Base-by-base conservation (phyloP, 768 basidiomycete genomes). In the Lactarius sanguifluus region DNA sequence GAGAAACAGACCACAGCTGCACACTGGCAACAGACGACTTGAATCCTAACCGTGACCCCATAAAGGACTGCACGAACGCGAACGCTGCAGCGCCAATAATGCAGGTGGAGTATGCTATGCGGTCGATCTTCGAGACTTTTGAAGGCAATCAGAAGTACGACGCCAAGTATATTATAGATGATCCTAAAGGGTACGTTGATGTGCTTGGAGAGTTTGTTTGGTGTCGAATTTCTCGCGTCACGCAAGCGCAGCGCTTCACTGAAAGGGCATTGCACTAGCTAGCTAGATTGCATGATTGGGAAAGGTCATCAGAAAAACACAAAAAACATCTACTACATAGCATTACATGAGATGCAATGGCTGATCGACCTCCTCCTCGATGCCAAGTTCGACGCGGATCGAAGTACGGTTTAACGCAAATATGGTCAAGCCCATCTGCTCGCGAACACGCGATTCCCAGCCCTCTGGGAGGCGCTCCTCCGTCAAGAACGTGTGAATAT, bases 401-500 rank as follows among this genome's bases (percentile, higher is more conserved):
- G 72, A 73, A 1, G 75, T 76, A 30, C 13, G 64, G 71, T 91
- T 89, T 77, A 90, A 84, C 12, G 74, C 72, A 15, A 76, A 56
- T 8, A 92, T 75, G 0, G 90, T 90, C 40, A 91, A 74, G 0
- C 91, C 90, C 62, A 80, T 77, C 0, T 76, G 82, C 40, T 80
- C 76, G n/a, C 81, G 79, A 36, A 85, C 74, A 16, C 82, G 77
- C 0, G 90, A 81, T 72, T 91, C 89, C 88, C 89, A 92, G n/a
- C 85, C 85, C 0, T 87, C 81, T 0, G 87, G 86, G 38, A 93
- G 72, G 18, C 89, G 83, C 69, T 93, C 91, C 55, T 93, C 88
- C 10, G 79, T 73, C n/a, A 93, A 74, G 58, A 90, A 71, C 0
- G 80, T 69, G 50, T 81, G 76, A 45, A 92, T 70, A 64, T 88